Base-by-base conservation (phyloP, 306 rosid genomes). In the Betula pendula region DNA sequence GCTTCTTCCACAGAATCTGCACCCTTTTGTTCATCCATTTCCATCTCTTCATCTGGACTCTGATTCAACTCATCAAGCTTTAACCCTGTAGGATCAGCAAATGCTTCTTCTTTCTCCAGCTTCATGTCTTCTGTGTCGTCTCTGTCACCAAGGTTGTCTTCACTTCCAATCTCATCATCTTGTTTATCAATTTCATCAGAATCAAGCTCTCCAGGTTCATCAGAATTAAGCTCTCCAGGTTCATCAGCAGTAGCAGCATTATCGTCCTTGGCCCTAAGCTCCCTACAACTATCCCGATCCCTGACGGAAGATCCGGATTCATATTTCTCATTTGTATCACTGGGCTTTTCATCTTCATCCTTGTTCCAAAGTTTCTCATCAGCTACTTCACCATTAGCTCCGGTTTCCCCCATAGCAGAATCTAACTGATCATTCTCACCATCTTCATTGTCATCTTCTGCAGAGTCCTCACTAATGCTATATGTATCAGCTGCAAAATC, bases 211-310 rank as follows among this genome's bases (percentile, higher is more conserved):
- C 42, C 42, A 38, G 42, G 76, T 67, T 89, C 93, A 71, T 83
- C 83, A 66, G 65, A 56, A 75, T 81, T 84, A 73, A 73, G 82
- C 81, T 88, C 89, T 31, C 82, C 92, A 50, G 47, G 80, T 75
- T 90, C 88, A 78, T 87, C 78, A 4, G 84, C 75, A 17, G 84
- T 11, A 70, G 80, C 75, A 50, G 81, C 77, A 74, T 74, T 35
- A 59, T 92, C 97, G 63, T 87, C 92, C 81, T 87, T 92, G 69
- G 97, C 96, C 84, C 98, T 87, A 38, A 95, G 79, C 89, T 92
- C 98, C 74, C 76, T 80, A 63, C 82, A 84, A 82, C 85, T 81
- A 78, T 95, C 93, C 70, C 33, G 75, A 62, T 89, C 96, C 77
- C 6, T 74, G 66, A 87, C 89, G 6, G 98, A 88, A 67, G 90